Base-by-base conservation (phyloP, 441 rosid genomes). In the Jatropha podagrica region DNA sequence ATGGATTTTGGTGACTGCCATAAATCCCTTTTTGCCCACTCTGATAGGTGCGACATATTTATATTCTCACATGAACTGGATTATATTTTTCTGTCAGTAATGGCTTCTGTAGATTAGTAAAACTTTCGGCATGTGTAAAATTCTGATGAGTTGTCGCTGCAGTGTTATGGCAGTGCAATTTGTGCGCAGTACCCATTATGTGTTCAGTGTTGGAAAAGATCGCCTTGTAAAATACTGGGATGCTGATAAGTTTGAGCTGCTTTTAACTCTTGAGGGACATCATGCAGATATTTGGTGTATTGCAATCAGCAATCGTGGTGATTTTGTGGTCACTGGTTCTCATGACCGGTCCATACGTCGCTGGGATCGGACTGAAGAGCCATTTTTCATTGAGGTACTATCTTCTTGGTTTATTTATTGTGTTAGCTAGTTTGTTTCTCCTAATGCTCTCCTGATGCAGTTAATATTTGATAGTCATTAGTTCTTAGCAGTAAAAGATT, bases 1-100 rank as follows among this genome's bases (percentile, higher is more conserved):
- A 79, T 96, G 84, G 99, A 96, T 86, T 96, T 96, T 81, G 98
- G 99, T 71, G 95, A 96, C 80, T 94, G 99, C 82, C 99, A 93
- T 71, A 96, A 87, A 81, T 93, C 99, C 65, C 87, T 96, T 76
- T 96, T 96, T 83, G 99, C 99, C 81, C 99, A 96, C 76, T 77
- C 84, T 78, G 98, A 91, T 78, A 91, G 97, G 98, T 96, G 82
- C 78, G 69, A 15, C 62, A 65, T 67, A 32, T 69, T 73, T 75
- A 41, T 70, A 8, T 23, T 66, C 46, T 0, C 18, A 48, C 48
- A 46, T 40, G 48, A 15, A 9, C 69, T 52, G 54, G 64, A 51
- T 27, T 15, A 52, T 32, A 74, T n/a, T 61, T 32, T 65, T 65
- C 51, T 11, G 70, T 66, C 23, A 27, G 48, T 4, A 52, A 73